phyloP scores from a whole-genome alignment of 1,284 basidiomycete species.

The Papiliotrema flavescens region DNA sequence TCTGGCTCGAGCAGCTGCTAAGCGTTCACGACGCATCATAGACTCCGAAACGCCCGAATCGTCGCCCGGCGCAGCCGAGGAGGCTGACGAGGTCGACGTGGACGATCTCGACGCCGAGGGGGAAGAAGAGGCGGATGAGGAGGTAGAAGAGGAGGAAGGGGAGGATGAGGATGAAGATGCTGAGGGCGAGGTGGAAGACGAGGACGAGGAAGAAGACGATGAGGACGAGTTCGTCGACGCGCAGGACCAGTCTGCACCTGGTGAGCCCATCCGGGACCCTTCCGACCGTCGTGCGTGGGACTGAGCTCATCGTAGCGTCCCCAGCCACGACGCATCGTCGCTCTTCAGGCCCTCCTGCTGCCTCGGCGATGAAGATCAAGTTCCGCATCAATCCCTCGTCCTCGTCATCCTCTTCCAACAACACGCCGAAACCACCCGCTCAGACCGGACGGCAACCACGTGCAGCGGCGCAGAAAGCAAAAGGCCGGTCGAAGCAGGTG shows the following conservation, averaged over 20 bases:
- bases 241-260: not conserved
- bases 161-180: slow-evolving; percentile 6
- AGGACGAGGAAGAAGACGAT: slow-evolving; percentile 7
- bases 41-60: slow-evolving; percentile 13
- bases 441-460: not conserved
- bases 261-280: too few relatives aligned
- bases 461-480: not conserved
- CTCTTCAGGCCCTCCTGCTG: not conserved
- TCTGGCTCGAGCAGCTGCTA: too few relatives aligned
- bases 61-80: slow-evolving; percentile 3
- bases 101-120: slow-evolving; percentile 6
- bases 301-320: too few relatives aligned
- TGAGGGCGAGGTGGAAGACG: slow-evolving; percentile 4
- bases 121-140: slow-evolving; percentile 7
- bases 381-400: not conserved
- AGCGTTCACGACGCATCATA: slow-evolving; percentile 6
- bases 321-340: too few relatives aligned
- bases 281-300: too few relatives aligned
- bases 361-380: slow-evolving; percentile 2
- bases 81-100: slow-evolving; percentile 6
- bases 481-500: not conserved
- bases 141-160: slow-evolving; percentile 6
- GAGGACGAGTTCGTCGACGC: slow-evolving; percentile 6
- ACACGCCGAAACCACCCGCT: too few relatives aligned
- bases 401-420: not conserved